These are phyloP conservation scores for Pestalotiopsis sp. DNA, from an alignment of 2,329 filamentous ascomycete species.

Conservation along the genomic window DNA sequence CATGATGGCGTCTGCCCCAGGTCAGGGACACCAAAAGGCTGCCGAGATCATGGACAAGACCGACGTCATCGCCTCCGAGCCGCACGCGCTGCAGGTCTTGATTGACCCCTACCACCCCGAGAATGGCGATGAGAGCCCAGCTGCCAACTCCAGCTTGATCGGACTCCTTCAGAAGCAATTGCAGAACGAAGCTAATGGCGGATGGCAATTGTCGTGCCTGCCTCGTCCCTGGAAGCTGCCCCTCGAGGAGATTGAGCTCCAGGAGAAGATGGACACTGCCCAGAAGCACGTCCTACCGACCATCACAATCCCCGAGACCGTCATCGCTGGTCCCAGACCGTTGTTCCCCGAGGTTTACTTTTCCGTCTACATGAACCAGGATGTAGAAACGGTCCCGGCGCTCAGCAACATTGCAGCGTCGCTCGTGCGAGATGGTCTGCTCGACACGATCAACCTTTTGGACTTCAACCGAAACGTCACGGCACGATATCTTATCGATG, in stretches of 20 bases:
- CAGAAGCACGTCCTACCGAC: constrained; percentile 79
- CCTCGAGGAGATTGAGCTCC: constrained; percentile 61
- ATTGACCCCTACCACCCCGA: constrained; percentile 82
- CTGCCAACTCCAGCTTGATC: constrained; percentile 70
- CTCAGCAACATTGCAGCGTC: constrained; percentile 77
- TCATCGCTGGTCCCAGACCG: constrained; percentile 73
- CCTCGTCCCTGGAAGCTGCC: constrained; percentile 71
- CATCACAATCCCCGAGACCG: constrained; percentile 74
- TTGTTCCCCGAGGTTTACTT: constrained; percentile 93
- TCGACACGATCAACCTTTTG: constrained; percentile 92
- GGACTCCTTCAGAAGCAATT: constrained; percentile 85
- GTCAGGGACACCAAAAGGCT: constrained; percentile 70
- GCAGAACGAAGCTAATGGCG: constrained; percentile 71
- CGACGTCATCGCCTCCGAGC: constrained; percentile 88
- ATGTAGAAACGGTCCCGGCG: constrained; percentile 85
- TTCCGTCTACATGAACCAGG: constrained; percentile 87
- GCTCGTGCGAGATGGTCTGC: constrained; percentile 80
- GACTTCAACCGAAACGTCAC: constrained; percentile 89
- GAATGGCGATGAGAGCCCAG: constrained; percentile 63
- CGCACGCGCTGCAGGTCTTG: constrained; percentile 80
- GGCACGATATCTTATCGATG: constrained; percentile 87
- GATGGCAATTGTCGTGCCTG: constrained; percentile 74
- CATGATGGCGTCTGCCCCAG: constrained; percentile 74
- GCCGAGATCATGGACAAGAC: constrained; percentile 87
- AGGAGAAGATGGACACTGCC: constrained; percentile 59